Base-by-base conservation (phyloP, 768 basidiomycete genomes). In the Wakefieldia striispora region DNA sequence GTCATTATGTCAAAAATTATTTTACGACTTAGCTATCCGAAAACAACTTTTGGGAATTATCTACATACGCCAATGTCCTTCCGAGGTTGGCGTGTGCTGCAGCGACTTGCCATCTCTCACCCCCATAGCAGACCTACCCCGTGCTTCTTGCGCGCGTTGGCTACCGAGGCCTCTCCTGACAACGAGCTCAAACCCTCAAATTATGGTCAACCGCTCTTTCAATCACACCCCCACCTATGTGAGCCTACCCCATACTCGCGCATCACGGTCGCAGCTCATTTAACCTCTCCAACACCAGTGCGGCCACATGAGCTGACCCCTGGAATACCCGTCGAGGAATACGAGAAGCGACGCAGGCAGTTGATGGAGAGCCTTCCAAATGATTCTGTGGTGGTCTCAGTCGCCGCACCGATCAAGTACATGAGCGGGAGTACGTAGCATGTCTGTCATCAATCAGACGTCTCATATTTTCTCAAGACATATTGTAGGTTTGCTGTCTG, bases 201-300 rank as follows among this genome's bases (percentile, higher is more conserved):
- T 27, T 88, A 81, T 58, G 92, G 92, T 1, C 94, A 95, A 64
- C 91, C 94, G 0, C 72, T 86, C 11, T 78, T 75, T 17, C 70
- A 73, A 19, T 90, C 90, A 0, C 94, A 97, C 65, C 86, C 92
- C 1, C 91, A 95, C 68, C 79, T 97, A 24, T 57, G 84, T 86
- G 52, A 55, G 78, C 71, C 23, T 16, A 9, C 34, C 20, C 44
- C 31, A 11, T 19, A n/a, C 34, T 43, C 49, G 5, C 37, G 42
- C 33, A 26, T 54, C 27, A 4, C 50, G 39, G 21, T 19, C 24
- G 6, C 53, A 40, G 19, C n/a, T 11, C 23, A 26, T 49, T 55
- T 35, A 56, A 24, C 38, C 43, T 26, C 14, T 6, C 17, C 42
- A 46, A 50, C 35, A 35, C 6, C 53, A 86, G 79, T 92, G 35